Base-by-base conservation (phyloP, 768 basidiomycete genomes). In the Phylloporus scabripes region DNA sequence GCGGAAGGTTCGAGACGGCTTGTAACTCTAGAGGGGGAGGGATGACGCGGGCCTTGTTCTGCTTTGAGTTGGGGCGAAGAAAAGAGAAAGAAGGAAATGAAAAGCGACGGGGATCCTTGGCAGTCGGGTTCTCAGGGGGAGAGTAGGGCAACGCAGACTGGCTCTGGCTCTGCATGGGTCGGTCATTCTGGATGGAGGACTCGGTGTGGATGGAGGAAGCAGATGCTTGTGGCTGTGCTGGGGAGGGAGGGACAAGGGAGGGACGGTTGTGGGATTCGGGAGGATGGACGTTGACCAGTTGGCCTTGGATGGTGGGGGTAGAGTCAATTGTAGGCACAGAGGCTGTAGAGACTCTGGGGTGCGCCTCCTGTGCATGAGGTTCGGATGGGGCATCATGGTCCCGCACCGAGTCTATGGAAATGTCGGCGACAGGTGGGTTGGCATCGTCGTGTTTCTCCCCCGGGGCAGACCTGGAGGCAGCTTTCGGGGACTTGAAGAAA, bases 31-130 rank as follows among this genome's bases (percentile, higher is more conserved):
- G 36, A 42, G 55, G 52, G 14, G 53, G 50, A 4, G 50, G 44
- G 2, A 34, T 14, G 18, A 46, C 14, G 23, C 51, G 57, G 42
- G 57, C 47, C 46, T 57, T 65, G 45, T 37, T 55, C 51, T 64
- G 64, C 49, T 61, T 66, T 50, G 60, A 12, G 20, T 65, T 65
- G 37, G 65, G 55, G 41, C 67, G 74, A 57, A 74, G 65, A 55
- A 78, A 72, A 31, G 71, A 50, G 38, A 73, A 61, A 11, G 70
- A 73, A 14, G 73, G 76, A 44, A 82, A 72, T 29, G 76, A 79
- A 51, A 82, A 73, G 37, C 77, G 76, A 45, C 72, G 69, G 28
- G 57, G 48, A 31, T 65, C 68, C 54, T 58, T 68, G 38, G 41
- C 50, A 20, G 55, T 29, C 21, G 52, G 37, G 48, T 40, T 52